Evolutionary conservation across 208 protist genomes (phyloP).

Genomic region (Trichomonas tenax): DNA sequence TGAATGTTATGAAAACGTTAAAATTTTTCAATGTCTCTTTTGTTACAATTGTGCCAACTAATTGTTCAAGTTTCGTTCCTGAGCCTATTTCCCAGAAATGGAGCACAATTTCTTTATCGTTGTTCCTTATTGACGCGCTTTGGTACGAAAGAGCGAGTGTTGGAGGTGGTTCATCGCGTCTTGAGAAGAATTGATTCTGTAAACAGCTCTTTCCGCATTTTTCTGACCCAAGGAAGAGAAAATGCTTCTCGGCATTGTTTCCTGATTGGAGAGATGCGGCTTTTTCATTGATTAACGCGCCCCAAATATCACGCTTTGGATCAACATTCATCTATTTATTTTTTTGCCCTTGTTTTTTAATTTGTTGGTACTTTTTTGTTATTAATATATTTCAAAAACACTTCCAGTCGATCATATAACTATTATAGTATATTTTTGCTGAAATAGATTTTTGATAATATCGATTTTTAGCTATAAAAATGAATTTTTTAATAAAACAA

Average conservation of each 20-base stretch:
- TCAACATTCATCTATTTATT: not conserved
- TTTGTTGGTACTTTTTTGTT: no score
- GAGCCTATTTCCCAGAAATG: conserved; percentile 2
- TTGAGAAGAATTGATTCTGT: not conserved
- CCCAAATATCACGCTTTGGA: conserved; percentile 9
- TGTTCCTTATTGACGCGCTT: not conserved
- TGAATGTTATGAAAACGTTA: not conserved
- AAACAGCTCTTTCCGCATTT: not conserved
- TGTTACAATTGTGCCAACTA: not conserved
- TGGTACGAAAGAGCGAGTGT: not conserved
- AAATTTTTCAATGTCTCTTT: not conserved
- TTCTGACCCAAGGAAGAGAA: not conserved
- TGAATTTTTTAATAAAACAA: no score
- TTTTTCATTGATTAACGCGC: not conserved
- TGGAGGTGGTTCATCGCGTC: not conserved
- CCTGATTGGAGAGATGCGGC: not conserved
- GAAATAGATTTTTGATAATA: no score
- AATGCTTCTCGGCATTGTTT: not conserved
- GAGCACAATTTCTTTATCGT: not conserved
- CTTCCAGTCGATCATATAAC: no score
- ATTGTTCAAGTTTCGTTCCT: not conserved
- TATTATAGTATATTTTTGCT: no score
- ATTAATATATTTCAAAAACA: no score
- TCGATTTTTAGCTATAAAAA: no score
- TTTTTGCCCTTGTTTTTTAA: not conserved